Conservation (phyloP, 495 filamentous ascomycete species). For the Aspergillus biplanus region DNA sequence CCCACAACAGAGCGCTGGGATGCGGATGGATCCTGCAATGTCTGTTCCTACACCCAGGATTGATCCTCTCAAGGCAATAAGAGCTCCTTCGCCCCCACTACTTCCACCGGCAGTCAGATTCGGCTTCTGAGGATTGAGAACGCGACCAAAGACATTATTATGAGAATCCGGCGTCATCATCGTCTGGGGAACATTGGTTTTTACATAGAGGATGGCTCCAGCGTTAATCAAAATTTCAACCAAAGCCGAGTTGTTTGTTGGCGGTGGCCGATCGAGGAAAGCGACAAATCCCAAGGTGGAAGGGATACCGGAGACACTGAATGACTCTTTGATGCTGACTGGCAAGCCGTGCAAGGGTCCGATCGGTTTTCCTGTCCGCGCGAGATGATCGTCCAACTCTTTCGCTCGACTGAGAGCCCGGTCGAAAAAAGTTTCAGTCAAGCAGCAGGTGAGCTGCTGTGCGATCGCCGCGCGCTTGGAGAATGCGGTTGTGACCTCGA, state of each 20-base stretch:
- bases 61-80: conserved; percentile 60
- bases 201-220: conserved; percentile 58
- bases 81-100: conserved; percentile 66
- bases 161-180: conserved; percentile 48
- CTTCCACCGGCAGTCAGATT: conserved; percentile 58
- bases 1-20: conserved; percentile 64
- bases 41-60: conserved; percentile 68
- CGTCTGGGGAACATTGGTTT: conserved; percentile 61
- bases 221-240: conserved; percentile 32
- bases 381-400: conserved; percentile 48
- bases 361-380: conserved; percentile 37
- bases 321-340: conserved; percentile 62
- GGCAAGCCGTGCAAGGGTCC: conserved; percentile 67
- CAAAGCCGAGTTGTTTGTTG: conserved; percentile 43
- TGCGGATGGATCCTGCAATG: conserved; percentile 64
- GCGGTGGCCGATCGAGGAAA: conserved; percentile 55
- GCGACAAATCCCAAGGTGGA: conserved; percentile 34
- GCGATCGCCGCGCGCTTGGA: conserved; percentile 47
- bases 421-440: conserved; percentile 45
- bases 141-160: conserved; percentile 45
- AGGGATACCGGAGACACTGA: conserved; percentile 53
- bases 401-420: conserved; percentile 39
- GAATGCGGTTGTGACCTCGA: conserved; percentile 54
- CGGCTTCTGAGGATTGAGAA: conserved; percentile 58
- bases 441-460: conserved; percentile 39